phyloP scores from a whole-genome alignment of 2,329 filamentous ascomycete genomes.

The Xylariaceae sp. region DNA sequence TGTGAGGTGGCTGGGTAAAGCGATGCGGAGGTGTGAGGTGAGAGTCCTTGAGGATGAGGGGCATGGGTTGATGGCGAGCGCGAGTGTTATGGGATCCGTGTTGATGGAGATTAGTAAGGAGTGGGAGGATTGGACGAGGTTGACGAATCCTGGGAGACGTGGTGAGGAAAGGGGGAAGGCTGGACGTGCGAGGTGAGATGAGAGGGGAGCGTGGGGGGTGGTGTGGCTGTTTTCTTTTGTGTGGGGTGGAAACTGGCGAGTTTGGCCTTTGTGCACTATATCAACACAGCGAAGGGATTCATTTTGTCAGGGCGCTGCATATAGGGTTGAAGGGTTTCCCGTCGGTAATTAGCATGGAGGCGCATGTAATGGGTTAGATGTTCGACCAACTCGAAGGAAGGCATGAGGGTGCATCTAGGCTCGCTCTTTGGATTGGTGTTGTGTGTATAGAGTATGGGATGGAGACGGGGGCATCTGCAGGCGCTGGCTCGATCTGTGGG shows the following conservation, averaged over 20 bases:
- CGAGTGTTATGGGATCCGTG: slow-evolving; percentile 88
- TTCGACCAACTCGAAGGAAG: neutral
- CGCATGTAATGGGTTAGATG: too few relatives aligned
- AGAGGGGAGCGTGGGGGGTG: too few relatives aligned
- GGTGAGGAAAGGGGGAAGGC: slow-evolving; percentile 27
- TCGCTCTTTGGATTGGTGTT: neutral
- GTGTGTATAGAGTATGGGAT: neutral
- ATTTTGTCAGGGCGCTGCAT: neutral
- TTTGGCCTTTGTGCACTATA: neutral
- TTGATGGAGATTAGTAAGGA: slow-evolving; percentile 90
- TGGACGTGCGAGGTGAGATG: slow-evolving; percentile 19
- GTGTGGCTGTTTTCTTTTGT: neutral
- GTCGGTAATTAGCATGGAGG: neutral
- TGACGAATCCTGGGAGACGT: slow-evolving; percentile 40
- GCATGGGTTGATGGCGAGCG: slow-evolving; percentile 93
- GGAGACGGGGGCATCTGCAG: neutral
- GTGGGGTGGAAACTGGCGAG: too few relatives aligned
- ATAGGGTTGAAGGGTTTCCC: neutral
- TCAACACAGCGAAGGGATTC: neutral
- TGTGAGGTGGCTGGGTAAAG: slow-evolving; percentile 88
- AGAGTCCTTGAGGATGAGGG: slow-evolving; percentile 86
- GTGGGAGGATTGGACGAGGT: slow-evolving; percentile 82
- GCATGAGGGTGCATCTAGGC: neutral
- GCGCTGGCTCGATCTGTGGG: neutral
- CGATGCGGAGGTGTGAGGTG: slow-evolving; percentile 91